phyloP scores from a whole-genome alignment of 1,284 basidiomycete species.

The Hemileia vastatrix region DNA sequence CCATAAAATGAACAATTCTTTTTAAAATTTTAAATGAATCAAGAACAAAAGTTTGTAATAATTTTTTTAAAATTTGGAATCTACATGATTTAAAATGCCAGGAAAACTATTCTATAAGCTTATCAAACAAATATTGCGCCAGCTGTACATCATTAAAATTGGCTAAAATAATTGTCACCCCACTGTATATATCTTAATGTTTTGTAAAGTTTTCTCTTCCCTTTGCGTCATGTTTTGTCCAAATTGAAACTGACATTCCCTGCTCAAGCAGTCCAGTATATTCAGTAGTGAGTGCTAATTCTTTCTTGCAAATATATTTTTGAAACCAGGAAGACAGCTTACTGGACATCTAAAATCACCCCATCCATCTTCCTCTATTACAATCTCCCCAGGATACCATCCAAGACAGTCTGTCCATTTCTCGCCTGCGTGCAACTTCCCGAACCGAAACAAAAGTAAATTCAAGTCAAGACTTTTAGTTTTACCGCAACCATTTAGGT shows the following conservation, averaged over 20 bases:
- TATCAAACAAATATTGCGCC: no score
- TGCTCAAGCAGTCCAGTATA: slow-evolving; percentile 41
- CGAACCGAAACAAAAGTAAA: slow-evolving; percentile 31
- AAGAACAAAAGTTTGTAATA: no score
- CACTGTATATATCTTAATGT: no score
- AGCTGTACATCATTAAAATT: no score
- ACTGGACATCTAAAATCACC: slow-evolving; percentile 32
- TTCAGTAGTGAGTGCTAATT: slow-evolving; percentile 44
- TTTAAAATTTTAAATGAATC: no score
- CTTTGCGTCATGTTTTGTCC: slow-evolving; percentile 49
- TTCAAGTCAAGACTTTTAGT: background rate
- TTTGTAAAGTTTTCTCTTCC: slow-evolving; percentile 49
- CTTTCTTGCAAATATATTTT: background rate
- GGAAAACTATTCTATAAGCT: no score
- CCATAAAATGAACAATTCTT: no score
- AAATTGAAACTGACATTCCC: slow-evolving; percentile 49
- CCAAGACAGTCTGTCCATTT: slow-evolving; percentile 53
- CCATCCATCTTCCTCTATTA: slow-evolving; percentile 53
- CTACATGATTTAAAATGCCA: no score
- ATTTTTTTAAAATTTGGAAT: no score
- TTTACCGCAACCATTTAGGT: background rate
- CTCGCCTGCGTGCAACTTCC: slow-evolving; percentile 52
- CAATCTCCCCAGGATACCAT: slow-evolving; percentile 51
- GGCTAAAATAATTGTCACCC: no score
- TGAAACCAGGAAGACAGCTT: background rate